Evolutionary conservation across 2,329 filamentous ascomycete genomes (phyloP).

Genomic region (Clathrospora elynae): DNA sequence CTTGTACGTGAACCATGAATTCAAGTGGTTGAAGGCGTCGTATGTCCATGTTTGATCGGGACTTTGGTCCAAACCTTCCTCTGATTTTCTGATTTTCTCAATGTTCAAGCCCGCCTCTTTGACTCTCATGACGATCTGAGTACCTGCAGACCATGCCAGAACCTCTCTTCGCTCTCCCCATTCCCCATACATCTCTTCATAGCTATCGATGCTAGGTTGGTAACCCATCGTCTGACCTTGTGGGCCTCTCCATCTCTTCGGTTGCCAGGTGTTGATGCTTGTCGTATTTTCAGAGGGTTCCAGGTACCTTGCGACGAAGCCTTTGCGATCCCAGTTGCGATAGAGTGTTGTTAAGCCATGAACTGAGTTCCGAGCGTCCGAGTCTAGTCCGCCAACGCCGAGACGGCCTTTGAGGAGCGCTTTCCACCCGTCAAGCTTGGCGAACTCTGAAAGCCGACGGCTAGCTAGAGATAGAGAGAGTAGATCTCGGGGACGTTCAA

Average conservation of each 20-base stretch:
- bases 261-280: slow-evolving; percentile 42
- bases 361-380: slow-evolving; percentile 48
- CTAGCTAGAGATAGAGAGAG: slow-evolving; percentile 32
- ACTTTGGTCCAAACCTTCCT: slow-evolving; percentile 7
- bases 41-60: slow-evolving; percentile 30
- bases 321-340: slow-evolving; percentile 62
- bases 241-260: slow-evolving; percentile 48
- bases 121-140: slow-evolving; percentile 59
- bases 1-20: slow-evolving; percentile 59
- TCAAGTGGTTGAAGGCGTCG: slow-evolving; percentile 42
- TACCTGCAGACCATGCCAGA: slow-evolving; percentile 65
- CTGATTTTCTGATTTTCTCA: slow-evolving; percentile 29
- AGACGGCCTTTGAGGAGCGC: slow-evolving; percentile 42
- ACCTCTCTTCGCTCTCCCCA: slow-evolving; percentile 58
- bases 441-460: slow-evolving; percentile 31
- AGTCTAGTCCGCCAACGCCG: slow-evolving; percentile 26
- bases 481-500: slow-evolving; percentile 37
- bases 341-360: slow-evolving; percentile 62
- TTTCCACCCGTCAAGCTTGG: slow-evolving; percentile 43
- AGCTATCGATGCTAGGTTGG: slow-evolving; percentile 63
- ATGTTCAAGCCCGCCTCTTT: slow-evolving; percentile 50
- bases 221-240: slow-evolving; percentile 63
- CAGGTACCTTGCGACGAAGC: slow-evolving; percentile 60
- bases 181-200: slow-evolving; percentile 54
- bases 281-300: slow-evolving; percentile 49